Base-by-base conservation (phyloP, 179 eudicot species). In the Gypsophila paniculata region DNA sequence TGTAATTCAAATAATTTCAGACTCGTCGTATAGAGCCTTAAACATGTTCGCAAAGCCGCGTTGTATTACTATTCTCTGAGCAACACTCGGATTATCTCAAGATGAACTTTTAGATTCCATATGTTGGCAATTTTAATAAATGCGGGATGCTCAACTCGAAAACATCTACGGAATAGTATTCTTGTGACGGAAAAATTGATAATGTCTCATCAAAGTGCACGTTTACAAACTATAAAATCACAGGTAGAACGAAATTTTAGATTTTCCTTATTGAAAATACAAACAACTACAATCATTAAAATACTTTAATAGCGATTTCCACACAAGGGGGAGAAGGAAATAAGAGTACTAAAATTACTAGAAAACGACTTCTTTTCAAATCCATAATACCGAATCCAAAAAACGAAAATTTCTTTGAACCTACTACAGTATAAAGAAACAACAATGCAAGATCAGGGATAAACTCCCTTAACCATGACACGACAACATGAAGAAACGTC, bases 391-490 rank as follows among this genome's bases (percentile, higher is more conserved):
- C 46, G 19, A 22, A n/a, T 4, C 34, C n/a, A 44, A 32, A 22
- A 52, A 26, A 18, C 2, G 13, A 19, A 51, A 46, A 61, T 5
- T 18, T 38, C 32, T 22, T 15, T 6, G 25, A 22, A 15, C 8
- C 70, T 66, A 66, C 48, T 11, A 6, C 19, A 52, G 36, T 9
- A 72, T 61, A 61, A 62, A 25, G 29, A 13, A 72, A 51, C 21
- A 32, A 38, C 54, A 60, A 61, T 38, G 55, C 57, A 42, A 48
- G 74, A 61, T 49, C 61, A 61, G 15, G 39, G 42, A 70, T 18
- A n/a, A 52, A 42, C 19, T 36, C 23, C 70, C 13, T 69, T 55
- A 54, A 61, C 32, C 53, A n/a, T 17, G 62, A 61, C 14, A 9
- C 36, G 19, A 62, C 13, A 34, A 63, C 32, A 22, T 19, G 26